Evolutionary conservation across 1,284 basidiomycete genomes (phyloP).

Genomic region (Cryptococcus sp.): DNA sequence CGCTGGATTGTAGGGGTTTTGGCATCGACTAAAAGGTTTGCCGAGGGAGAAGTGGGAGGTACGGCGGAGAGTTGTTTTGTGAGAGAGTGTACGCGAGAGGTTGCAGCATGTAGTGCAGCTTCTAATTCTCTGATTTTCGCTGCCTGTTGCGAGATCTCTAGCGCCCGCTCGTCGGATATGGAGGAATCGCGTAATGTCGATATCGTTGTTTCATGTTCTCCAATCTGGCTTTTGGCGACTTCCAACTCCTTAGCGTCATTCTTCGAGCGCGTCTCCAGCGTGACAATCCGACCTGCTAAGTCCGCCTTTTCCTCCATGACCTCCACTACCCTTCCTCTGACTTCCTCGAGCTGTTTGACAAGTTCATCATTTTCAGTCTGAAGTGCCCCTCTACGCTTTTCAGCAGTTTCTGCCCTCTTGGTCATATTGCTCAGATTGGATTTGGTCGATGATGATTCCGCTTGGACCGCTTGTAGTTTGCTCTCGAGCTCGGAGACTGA

Average conservation of each 20-base stretch:
- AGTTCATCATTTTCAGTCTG: slow-evolving; percentile 45
- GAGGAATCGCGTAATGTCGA: background rate
- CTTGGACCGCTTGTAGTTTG: slow-evolving; percentile 8
- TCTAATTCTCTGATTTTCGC: slow-evolving; percentile 72
- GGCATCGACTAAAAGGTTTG: slow-evolving; percentile 1
- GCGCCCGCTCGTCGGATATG: slow-evolving; percentile 62
- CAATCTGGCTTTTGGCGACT: background rate
- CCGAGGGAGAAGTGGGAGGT: slow-evolving; percentile 11
- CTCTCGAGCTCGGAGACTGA: slow-evolving; percentile 13
- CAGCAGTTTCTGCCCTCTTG: slow-evolving; percentile 39
- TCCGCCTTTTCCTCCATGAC: slow-evolving; percentile 45
- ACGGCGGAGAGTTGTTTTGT: slow-evolving; percentile 56
- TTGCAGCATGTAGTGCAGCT: slow-evolving; percentile 64
- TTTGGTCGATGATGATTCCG: slow-evolving; percentile 22
- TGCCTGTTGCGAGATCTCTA: slow-evolving; percentile 72
- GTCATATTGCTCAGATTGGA: slow-evolving; percentile 17
- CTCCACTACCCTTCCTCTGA: slow-evolving; percentile 39
- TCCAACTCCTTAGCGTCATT: slow-evolving; percentile 16
- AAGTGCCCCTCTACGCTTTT: slow-evolving; percentile 37
- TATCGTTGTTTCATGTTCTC: background rate
- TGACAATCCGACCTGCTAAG: slow-evolving; percentile 29
- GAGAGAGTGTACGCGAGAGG: slow-evolving; percentile 63
- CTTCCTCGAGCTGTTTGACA: slow-evolving; percentile 46
- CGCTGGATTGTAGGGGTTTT: slow-evolving; percentile 5
- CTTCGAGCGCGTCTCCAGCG: slow-evolving; percentile 22